Conservation (phyloP, 305 asterid genomes). For the Salvia sclarea region DNA sequence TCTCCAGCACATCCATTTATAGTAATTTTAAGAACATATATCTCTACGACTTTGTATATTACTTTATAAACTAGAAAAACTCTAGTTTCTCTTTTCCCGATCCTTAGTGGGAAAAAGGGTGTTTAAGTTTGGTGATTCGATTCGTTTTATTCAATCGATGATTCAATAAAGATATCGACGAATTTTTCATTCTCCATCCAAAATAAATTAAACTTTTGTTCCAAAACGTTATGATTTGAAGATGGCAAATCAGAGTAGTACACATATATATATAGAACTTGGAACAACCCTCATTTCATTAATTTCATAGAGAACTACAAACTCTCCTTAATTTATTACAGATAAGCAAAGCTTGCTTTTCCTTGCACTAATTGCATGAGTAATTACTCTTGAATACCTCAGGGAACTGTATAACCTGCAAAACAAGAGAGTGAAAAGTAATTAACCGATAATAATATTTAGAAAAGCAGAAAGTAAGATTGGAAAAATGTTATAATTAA, state of each 20-base stretch:
- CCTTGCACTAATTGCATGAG: background rate
- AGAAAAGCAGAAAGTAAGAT: too few relatives aligned
- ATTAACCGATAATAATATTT: too few relatives aligned
- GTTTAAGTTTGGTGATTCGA: too few relatives aligned
- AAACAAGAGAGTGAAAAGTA: constrained; percentile 15
- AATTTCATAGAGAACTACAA: background rate
- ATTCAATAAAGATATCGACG: background rate
- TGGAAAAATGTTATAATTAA: too few relatives aligned
- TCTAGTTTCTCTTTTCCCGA: too few relatives aligned
- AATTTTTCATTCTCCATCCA: background rate
- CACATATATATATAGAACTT: background rate
- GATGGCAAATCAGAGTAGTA: background rate
- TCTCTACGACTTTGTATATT: too few relatives aligned
- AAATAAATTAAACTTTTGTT: background rate
- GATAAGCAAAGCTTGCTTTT: background rate
- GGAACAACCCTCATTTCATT: background rate
- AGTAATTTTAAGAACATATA: too few relatives aligned
- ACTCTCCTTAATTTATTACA: constrained; percentile 1
- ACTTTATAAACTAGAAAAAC: too few relatives aligned
- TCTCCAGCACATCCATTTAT: background rate
- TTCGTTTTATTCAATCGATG: too few relatives aligned
- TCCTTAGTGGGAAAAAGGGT: too few relatives aligned
- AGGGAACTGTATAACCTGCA: constrained; percentile 58
- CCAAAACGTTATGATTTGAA: background rate
- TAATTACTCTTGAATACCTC: background rate